phyloP scores from a whole-genome alignment of 192 early-diverging fungal species.

The Linderina pennispora region DNA sequence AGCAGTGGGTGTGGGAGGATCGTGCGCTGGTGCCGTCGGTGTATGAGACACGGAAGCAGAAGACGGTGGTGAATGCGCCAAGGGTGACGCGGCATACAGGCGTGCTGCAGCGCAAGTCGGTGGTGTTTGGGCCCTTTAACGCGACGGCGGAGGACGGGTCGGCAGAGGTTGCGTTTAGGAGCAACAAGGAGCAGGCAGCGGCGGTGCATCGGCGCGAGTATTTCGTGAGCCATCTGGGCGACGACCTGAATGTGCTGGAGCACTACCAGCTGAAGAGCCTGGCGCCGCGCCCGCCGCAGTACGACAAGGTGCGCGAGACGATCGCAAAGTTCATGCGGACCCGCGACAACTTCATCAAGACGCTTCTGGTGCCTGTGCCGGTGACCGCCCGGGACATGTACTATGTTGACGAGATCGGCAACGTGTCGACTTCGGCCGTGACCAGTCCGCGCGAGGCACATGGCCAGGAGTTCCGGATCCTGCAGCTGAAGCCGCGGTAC shows the following conservation, averaged over 20 bases:
- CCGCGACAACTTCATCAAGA: conserved; percentile 37
- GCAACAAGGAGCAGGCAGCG: conserved; percentile 63
- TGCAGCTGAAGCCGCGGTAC: conserved; percentile 86
- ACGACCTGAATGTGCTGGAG: conserved; percentile 78
- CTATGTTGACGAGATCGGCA: conserved; percentile 80
- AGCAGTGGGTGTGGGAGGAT: conserved; percentile 57
- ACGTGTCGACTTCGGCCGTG: conserved; percentile 88
- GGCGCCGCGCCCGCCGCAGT: conserved; percentile 7
- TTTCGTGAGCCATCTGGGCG: conserved; percentile 76
- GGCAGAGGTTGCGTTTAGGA: conserved; percentile 58
- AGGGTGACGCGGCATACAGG: too few relatives aligned
- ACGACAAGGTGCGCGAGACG: conserved; percentile 26
- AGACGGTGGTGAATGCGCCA: conserved; percentile 58
- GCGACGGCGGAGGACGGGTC: conserved; percentile 17
- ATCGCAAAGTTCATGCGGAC: conserved; percentile 13
- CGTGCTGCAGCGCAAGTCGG: conserved; percentile 13
- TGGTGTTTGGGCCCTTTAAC: conserved; percentile 71
- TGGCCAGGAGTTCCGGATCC: conserved; percentile 45
- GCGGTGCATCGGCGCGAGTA: conserved; percentile 34
- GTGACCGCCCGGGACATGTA: conserved; percentile 66
- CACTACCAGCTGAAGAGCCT: conserved; percentile 65
- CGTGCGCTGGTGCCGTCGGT: conserved; percentile 56
- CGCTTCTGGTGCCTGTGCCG: conserved; percentile 53
- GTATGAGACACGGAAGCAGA: conserved; percentile 67
- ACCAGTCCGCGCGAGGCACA: neutral